These are phyloP conservation scores for Fraxinus sp. DNA, from an alignment of 305 asterid genomes.

Conservation along the genomic window DNA sequence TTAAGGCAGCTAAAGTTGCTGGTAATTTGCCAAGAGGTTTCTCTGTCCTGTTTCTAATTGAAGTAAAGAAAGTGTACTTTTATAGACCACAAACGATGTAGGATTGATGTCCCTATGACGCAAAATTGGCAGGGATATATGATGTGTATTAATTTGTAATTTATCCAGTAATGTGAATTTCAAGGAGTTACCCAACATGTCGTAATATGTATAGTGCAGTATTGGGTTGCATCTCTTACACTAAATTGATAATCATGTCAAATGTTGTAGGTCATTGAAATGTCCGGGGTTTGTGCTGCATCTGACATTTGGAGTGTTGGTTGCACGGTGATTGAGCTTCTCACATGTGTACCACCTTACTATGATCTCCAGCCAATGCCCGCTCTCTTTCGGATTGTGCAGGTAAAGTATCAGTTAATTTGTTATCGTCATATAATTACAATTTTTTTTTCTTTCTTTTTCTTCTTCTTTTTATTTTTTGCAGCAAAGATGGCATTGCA, in stretches of 20 bases:
- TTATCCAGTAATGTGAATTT: neutral
- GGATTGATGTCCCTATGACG: neutral
- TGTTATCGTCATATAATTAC: neutral
- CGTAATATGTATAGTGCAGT: slow-evolving; percentile 5
- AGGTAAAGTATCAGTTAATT: slow-evolving; percentile 51
- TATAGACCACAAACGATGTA: neutral
- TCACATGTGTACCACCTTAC: slow-evolving; percentile 95
- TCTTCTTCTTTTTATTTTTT: neutral
- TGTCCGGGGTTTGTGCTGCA: slow-evolving; percentile 99
- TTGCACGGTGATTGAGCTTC: slow-evolving; percentile 99
- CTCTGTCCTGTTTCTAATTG: neutral
- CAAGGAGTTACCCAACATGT: neutral
- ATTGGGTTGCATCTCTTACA: slow-evolving; percentile 2
- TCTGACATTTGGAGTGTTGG: slow-evolving; percentile 99
- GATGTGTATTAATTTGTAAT: slow-evolving; percentile 9
- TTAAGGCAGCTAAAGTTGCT: neutral
- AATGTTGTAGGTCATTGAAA: slow-evolving; percentile 79
- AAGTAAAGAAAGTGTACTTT: neutral
- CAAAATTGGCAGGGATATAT: neutral
- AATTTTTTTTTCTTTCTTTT: neutral
- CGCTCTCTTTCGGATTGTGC: slow-evolving; percentile 95
- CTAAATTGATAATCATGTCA: slow-evolving; percentile 19
- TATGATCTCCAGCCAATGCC: slow-evolving; percentile 99
- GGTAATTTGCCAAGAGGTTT: neutral
- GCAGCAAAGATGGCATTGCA: slow-evolving; percentile 19